Base-by-base conservation (phyloP, 441 rosid genomes). In the Corymbia citriodora region DNA sequence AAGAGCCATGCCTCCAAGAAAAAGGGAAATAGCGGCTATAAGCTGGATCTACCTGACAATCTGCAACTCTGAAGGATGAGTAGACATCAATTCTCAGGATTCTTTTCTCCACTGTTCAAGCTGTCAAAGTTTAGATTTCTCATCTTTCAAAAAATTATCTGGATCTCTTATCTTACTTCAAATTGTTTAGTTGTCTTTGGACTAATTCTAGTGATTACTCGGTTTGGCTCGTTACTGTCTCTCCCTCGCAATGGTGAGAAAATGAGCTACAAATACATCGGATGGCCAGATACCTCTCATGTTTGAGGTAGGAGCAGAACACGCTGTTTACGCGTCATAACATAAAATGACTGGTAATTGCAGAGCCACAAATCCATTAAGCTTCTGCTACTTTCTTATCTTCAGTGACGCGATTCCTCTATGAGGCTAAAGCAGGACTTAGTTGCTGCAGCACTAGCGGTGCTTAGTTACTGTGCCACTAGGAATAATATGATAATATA, bases 391-490 rank as follows among this genome's bases (percentile, higher is more conserved):
- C 82, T 19, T 72, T 72, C 82, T 33, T 72, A 72, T 72, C 52
- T 91, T 86, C 36, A 81, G 87, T 40, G 48, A 29, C 74, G 74
- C 81, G 90, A 79, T 11, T 86, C 83, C 81, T 90, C 59, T 25
- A 19, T 0, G n/a, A 31, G 82, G 55, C 74, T 40, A 74, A 88
- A 65, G 82, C 63, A 18, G 70, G 79, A 45, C 29, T 54, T 40
- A 33, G 87, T n/a, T 87, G 85, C 85, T 45, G n/a, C 85, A 79
- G 85, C 85, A 79, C 85, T 79, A 79, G 52, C 23, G 54, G 89
- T 85, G 59, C 87, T 89, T 70, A 53, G 74, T 85, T 65, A 88
- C 81, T 57, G 29, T 40, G 70, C 92, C 96, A 94, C 92, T 89
- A 89, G 82, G 90, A 85, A 88, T 10, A 87, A 87, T 55, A 55